phyloP scores from a whole-genome alignment of 1,139 yeast genomes.

The Candida sojae region DNA sequence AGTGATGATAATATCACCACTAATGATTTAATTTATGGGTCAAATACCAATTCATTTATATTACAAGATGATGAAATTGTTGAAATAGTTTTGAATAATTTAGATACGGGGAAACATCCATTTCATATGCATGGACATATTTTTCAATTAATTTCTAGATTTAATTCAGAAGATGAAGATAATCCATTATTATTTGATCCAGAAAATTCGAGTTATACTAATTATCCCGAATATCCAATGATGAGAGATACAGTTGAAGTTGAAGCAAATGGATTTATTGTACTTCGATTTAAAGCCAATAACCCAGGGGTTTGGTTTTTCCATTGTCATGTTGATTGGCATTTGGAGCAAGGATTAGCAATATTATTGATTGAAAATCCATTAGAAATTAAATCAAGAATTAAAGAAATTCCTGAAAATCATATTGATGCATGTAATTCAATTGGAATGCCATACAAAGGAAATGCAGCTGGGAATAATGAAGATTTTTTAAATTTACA shows the following conservation, averaged over 20 bases:
- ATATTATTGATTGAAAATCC: conserved; percentile 55
- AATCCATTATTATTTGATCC: conserved; percentile 43
- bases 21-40: conserved; percentile 57
- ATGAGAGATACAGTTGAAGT: conserved; percentile 69
- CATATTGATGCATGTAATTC: conserved; percentile 63
- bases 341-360: conserved; percentile 62
- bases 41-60: conserved; percentile 74
- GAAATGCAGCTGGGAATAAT: conserved; percentile 87
- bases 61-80: conserved; percentile 67
- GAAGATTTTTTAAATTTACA: conserved; percentile 60
- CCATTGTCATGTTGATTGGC: conserved; percentile 71
- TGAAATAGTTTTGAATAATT: conserved; percentile 68
- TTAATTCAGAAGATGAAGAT: conserved; percentile 33
- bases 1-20: conserved; percentile 41
- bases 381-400: conserved; percentile 50
- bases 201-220: conserved; percentile 28
- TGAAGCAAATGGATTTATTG: conserved; percentile 68
- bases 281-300: conserved; percentile 55
- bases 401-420: conserved; percentile 51
- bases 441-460: conserved; percentile 50
- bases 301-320: conserved; percentile 67
- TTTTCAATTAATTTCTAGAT: conserved; percentile 59
- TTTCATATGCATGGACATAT: conserved; percentile 85
- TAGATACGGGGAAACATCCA: conserved; percentile 82
- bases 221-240: conserved; percentile 56